Evolutionary conservation across 768 basidiomycete species (phyloP).

Genomic region (Sarcodon sp.): DNA sequence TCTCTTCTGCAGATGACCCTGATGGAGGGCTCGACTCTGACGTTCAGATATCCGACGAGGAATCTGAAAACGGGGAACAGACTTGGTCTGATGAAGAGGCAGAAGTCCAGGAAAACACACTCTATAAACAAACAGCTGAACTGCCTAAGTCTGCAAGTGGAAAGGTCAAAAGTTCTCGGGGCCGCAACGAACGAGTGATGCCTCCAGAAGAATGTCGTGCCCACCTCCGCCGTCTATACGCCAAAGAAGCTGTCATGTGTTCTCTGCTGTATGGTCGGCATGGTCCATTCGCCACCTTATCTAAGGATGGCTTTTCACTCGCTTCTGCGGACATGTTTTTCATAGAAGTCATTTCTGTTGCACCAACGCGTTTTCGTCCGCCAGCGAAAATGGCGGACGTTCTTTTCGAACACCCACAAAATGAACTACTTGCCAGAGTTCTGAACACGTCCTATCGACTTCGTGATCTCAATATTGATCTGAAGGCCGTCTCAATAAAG

Average conservation of each 20-base stretch:
- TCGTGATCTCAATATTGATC: slow-evolving; percentile 59
- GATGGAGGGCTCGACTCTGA: slow-evolving; percentile 25
- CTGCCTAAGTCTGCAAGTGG: slow-evolving; percentile 68
- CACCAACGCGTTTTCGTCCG: slow-evolving; percentile 93
- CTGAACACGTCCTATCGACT: slow-evolving; percentile 70
- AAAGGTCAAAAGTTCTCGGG: slow-evolving; percentile 59
- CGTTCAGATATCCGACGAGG: slow-evolving; percentile 35
- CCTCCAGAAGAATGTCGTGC: slow-evolving; percentile 88
- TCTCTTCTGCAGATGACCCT: slow-evolving; percentile 5
- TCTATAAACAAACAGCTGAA: slow-evolving; percentile 13
- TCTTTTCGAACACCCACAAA: slow-evolving; percentile 93
- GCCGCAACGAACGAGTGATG: slow-evolving; percentile 84
- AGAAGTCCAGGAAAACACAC: slow-evolving; percentile 21
- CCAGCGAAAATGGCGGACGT: slow-evolving; percentile 85
- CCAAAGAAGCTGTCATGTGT: slow-evolving; percentile 72
- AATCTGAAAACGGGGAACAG: slow-evolving; percentile 35
- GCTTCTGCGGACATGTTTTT: slow-evolving; percentile 96
- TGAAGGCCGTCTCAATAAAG: slow-evolving; percentile 53
- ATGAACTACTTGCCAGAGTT: slow-evolving; percentile 75
- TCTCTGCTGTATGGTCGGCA: slow-evolving; percentile 87
- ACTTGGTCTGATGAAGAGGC: slow-evolving; percentile 35
- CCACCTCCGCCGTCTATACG: slow-evolving; percentile 82
- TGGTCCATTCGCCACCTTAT: slow-evolving; percentile 63
- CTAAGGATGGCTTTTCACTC: slow-evolving; percentile 43
- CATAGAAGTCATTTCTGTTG: slow-evolving; percentile 81